A percentile compares a stretch with the other conserved stretches of the same genome.
Evolutionary conservation across 345 rosid genomes (phyloP).

Genomic region (Sisymbrium irio): DNA sequence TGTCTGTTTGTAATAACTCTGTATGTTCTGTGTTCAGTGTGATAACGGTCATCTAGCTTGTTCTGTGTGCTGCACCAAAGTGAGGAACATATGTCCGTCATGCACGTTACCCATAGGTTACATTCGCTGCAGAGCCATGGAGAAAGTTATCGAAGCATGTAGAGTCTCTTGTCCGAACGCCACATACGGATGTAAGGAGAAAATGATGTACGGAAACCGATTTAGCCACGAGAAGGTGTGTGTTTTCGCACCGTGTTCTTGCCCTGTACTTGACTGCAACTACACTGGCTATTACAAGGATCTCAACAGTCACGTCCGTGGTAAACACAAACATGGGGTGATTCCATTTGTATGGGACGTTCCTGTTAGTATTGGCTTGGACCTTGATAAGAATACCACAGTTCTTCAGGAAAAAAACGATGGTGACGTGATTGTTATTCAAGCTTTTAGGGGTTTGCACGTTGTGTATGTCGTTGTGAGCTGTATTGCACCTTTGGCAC

Average conservation of each 20-base stretch:
- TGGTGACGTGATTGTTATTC: slow-evolving; percentile 34
- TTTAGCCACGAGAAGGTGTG: slow-evolving; percentile 47
- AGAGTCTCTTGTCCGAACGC: slow-evolving; percentile 44
- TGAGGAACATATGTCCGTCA: slow-evolving; percentile 47
- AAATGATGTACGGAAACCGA: slow-evolving; percentile 30
- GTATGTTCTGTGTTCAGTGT: slow-evolving; percentile 40
- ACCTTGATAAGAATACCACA: not conserved
- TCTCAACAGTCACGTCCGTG: slow-evolving; percentile 38
- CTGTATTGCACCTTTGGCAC: slow-evolving; percentile 26
- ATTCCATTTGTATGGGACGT: not conserved
- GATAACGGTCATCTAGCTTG: slow-evolving; percentile 69
- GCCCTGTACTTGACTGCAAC: slow-evolving; percentile 51
- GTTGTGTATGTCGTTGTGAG: slow-evolving; percentile 32
- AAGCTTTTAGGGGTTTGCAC: slow-evolving; percentile 20
- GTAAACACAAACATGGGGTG: slow-evolving; percentile 32
- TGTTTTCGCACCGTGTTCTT: slow-evolving; percentile 41
- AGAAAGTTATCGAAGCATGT: slow-evolving; percentile 48
- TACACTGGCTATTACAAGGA: slow-evolving; percentile 41
- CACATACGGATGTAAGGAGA: slow-evolving; percentile 47
- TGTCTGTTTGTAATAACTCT: not conserved
- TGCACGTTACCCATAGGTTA: slow-evolving; percentile 52
- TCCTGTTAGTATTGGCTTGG: not conserved
- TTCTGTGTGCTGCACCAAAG: slow-evolving; percentile 46
- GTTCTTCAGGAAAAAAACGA: slow-evolving; percentile 12
- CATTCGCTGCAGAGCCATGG: slow-evolving; percentile 58